Evolutionary conservation across 2,329 filamentous ascomycete genomes (phyloP).

Genomic region (Fusarium zealandicum): DNA sequence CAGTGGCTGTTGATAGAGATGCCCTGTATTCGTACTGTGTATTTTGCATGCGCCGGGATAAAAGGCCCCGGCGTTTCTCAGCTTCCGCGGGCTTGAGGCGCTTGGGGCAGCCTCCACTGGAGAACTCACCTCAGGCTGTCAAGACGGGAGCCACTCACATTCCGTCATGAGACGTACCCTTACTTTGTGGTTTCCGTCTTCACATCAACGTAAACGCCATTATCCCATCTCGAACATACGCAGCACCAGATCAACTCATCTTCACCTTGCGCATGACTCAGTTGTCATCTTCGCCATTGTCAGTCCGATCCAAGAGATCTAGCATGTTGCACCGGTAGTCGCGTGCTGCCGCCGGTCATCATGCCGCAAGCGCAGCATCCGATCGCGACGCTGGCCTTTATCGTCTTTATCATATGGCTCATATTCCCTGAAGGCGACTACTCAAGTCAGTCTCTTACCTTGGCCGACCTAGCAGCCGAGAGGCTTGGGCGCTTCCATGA

Average conservation of each 20-base stretch:
- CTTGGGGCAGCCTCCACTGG: background rate
- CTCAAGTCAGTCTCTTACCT: conserved; percentile 43
- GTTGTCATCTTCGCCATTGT: conserved; percentile 14
- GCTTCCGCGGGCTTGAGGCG: conserved; percentile 14
- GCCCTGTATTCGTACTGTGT: conserved; percentile 34
- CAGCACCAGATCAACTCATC: background rate
- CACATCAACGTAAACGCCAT: too few relatives aligned
- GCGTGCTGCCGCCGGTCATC: conserved; percentile 40
- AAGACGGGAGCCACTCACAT: conserved; percentile 23
- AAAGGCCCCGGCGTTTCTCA: conserved; percentile 29
- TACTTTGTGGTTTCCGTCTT: too few relatives aligned
- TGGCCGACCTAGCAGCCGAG: conserved; percentile 49
- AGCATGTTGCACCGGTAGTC: conserved; percentile 39
- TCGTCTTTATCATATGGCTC: conserved; percentile 51
- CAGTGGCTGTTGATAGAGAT: conserved; percentile 12
- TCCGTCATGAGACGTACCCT: conserved; percentile 30
- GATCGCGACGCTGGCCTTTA: conserved; percentile 41
- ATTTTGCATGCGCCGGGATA: conserved; percentile 3
- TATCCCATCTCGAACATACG: conserved; percentile 1
- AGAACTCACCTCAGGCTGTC: conserved; percentile 1
- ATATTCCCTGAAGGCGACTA: conserved; percentile 49
- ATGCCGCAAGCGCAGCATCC: conserved; percentile 58
- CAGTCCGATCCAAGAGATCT: conserved; percentile 11
- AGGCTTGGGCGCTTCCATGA: conserved; percentile 60
- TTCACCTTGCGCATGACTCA: background rate